A percentile compares a stretch with the other conserved stretches of the same genome.
Conservation (phyloP, 2,329 filamentous ascomycete species). For the Tolypocladium amazonense region DNA sequence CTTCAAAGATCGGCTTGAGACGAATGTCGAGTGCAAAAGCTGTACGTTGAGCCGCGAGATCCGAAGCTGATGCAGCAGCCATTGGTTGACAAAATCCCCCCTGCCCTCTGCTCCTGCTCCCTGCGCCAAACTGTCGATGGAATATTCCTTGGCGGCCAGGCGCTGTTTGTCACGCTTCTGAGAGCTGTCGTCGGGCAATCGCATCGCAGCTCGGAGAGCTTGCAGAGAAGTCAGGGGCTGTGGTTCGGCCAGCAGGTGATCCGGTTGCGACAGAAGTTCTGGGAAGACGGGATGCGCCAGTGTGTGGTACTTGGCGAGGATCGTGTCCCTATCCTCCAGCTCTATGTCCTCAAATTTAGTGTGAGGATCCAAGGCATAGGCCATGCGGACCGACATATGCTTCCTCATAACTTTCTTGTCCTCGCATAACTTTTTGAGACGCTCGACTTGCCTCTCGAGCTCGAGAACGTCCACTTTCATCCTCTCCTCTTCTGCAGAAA, state of each 20-base stretch:
- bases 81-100: conserved; percentile 35
- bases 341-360: conserved; percentile 29
- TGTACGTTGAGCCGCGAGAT: conserved; percentile 33
- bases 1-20: conserved; percentile 14
- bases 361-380: conserved; percentile 27
- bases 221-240: conserved; percentile 28
- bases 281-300: conserved; percentile 31
- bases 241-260: conserved; percentile 27
- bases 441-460: conserved; percentile 20
- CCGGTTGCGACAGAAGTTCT: conserved; percentile 36
- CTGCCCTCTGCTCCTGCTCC: conserved; percentile 25
- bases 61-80: conserved; percentile 41
- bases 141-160: conserved; percentile 35
- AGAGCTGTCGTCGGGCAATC: conserved; percentile 24
- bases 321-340: conserved; percentile 19
- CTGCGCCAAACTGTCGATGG: conserved; percentile 31
- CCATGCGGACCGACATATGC: conserved; percentile 26
- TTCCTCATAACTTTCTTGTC: conserved; percentile 30
- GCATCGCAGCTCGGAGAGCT: conserved; percentile 27
- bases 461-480: conserved; percentile 21
- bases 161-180: conserved; percentile 22
- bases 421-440: conserved; percentile 28
- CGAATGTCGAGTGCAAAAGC: conserved; percentile 26
- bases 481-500: conserved; percentile 22
- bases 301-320: conserved; percentile 11